Conservation (phyloP, 306 rosid species). For the Vigna reflexopilosa region DNA sequence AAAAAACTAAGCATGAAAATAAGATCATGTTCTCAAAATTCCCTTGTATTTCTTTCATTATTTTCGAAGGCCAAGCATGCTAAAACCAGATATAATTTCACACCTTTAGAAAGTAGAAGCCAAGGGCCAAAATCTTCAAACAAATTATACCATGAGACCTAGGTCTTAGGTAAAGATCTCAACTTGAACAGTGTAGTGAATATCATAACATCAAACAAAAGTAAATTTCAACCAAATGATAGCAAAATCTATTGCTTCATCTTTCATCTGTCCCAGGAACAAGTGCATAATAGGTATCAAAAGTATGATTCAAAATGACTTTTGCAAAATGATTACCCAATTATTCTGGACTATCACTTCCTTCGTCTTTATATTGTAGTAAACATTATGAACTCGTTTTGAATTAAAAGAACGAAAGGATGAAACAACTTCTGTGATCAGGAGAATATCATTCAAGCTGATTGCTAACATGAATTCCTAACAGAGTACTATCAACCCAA, state of each 20-base stretch:
- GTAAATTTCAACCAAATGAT: slow-evolving; percentile 28
- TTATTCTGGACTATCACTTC: slow-evolving; percentile 4
- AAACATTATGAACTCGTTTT: slow-evolving; percentile 2
- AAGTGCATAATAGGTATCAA: background rate
- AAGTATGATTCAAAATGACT: background rate
- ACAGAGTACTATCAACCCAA: background rate
- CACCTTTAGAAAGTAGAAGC: background rate
- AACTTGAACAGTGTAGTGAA: background rate
- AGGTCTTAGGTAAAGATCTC: slow-evolving; percentile 10
- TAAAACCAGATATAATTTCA: background rate
- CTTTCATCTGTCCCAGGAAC: slow-evolving; percentile 2
- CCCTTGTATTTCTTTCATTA: background rate
- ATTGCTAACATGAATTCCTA: background rate
- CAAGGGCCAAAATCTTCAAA: background rate
- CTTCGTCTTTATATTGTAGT: background rate
- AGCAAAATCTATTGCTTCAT: background rate
- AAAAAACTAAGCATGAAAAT: slow-evolving; percentile 11
- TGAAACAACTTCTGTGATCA: background rate
- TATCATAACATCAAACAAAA: background rate
- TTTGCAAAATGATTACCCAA: slow-evolving; percentile 10
- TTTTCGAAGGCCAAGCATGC: background rate
- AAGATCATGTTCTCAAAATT: slow-evolving; percentile 20
- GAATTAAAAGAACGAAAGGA: background rate
- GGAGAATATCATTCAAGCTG: slow-evolving; percentile 22
- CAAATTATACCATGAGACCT: background rate